Evolutionary conservation across 2,329 filamentous ascomycete species (phyloP).

Genomic region (Colletotrichum musae): DNA sequence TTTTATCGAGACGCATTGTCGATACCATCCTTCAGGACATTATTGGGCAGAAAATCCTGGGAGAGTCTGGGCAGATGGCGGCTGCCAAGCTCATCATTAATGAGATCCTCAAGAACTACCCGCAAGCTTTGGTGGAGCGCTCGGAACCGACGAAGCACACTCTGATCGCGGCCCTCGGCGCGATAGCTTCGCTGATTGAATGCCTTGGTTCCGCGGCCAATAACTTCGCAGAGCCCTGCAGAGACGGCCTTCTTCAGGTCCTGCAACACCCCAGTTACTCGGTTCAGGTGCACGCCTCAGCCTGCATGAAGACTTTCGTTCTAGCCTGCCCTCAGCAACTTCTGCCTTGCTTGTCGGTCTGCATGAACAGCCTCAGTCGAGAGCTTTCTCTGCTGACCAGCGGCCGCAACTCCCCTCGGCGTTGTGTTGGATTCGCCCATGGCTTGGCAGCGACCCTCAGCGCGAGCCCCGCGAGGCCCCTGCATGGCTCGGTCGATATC

Average conservation of each 20-base stretch:
- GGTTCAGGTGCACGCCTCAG: conserved; percentile 90
- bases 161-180: conserved; percentile 83
- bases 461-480: conserved; percentile 86
- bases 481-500: conserved; percentile 96
- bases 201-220: conserved; percentile 87
- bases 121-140: conserved; percentile 87
- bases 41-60: conserved; percentile 84
- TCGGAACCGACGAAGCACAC: conserved; percentile 91
- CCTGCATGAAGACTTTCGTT: conserved; percentile 89
- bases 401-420: conserved; percentile 82
- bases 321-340: conserved; percentile 94
- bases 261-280: conserved; percentile 96
- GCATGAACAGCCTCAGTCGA: conserved; percentile 93
- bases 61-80: conserved; percentile 89
- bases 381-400: conserved; percentile 85
- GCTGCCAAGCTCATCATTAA: conserved; percentile 88
- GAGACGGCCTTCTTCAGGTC: conserved; percentile 90
- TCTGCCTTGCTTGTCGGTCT: conserved; percentile 91
- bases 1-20: conserved; percentile 88
- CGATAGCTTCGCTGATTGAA: conserved; percentile 82
- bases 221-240: conserved; percentile 83
- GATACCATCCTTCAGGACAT: conserved; percentile 88
- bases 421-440: conserved; percentile 92
- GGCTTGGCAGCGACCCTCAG: conserved; percentile 92
- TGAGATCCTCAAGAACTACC: conserved; percentile 93